Conservation (phyloP, 768 basidiomycete genomes). For the Trametes punicea region DNA sequence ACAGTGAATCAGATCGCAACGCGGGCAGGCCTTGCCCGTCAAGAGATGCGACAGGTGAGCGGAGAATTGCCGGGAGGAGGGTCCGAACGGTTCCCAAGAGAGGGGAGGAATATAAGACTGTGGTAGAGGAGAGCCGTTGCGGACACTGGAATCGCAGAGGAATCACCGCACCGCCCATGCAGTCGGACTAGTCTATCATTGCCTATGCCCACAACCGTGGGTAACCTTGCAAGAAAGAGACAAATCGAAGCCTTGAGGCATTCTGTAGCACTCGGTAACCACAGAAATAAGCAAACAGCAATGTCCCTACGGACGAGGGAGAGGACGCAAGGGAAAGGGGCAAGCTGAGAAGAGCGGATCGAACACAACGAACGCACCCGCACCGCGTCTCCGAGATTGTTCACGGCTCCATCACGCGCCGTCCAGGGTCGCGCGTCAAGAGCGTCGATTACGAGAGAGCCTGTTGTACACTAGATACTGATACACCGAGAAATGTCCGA, state of each 20-base stretch:
- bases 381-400: background rate
- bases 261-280: no score
- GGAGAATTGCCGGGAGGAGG: conserved; percentile 16
- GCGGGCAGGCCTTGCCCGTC: no score
- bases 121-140: conserved; percentile 3
- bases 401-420: conserved; percentile 12
- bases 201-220: conserved; percentile 2
- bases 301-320: background rate
- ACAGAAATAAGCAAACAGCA: background rate
- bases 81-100: conserved; percentile 4
- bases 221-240: no score
- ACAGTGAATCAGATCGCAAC: no score
- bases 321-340: background rate
- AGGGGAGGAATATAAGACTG: background rate
- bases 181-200: background rate
- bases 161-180: conserved; percentile 15
- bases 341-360: background rate
- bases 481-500: conserved; percentile 30
- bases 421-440: background rate
- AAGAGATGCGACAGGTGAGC: background rate
- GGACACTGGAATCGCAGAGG: conserved; percentile 17
- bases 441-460: conserved; percentile 11
- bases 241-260: no score
- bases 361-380: background rate
- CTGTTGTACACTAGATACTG: conserved; percentile 30